Conservation (phyloP, 1,284 basidiomycete species). For the Cutaneotrichosporon mucoides region DNA sequence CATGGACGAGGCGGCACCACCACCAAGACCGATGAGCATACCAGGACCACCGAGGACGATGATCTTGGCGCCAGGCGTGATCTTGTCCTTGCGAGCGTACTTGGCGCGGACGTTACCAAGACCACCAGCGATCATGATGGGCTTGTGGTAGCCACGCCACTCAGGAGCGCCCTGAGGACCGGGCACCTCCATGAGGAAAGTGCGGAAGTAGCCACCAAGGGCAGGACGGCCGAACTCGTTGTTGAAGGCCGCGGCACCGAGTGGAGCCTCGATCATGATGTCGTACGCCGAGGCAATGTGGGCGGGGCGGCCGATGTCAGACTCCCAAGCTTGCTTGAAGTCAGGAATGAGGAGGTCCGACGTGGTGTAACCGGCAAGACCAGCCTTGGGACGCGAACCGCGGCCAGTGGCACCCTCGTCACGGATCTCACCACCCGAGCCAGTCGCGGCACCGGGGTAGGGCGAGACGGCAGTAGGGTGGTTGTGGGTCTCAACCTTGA, state of each 20-base stretch:
- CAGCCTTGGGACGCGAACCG: constrained; percentile 95
- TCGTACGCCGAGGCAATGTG: constrained; percentile 92
- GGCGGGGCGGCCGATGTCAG: constrained; percentile 72
- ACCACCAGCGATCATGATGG: constrained; percentile 99
- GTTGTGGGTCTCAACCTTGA: constrained; percentile 99
- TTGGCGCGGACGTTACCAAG: constrained; percentile 84
- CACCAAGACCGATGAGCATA: constrained; percentile 93
- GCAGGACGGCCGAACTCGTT: constrained; percentile 97
- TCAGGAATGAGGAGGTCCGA: constrained; percentile 90
- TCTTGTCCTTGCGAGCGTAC: constrained; percentile 71
- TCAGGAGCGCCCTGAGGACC: constrained; percentile 56
- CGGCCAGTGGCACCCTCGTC: constrained; percentile 95
- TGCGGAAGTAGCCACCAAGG: constrained; percentile 73
- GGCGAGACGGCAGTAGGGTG: constrained; percentile 98
- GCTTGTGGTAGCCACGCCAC: constrained; percentile 91
- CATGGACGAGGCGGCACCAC: constrained; percentile 92
- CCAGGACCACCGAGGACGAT: constrained; percentile 96
- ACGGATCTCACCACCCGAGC: constrained; percentile 95
- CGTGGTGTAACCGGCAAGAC: constrained; percentile 89
- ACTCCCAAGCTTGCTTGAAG: constrained; percentile 86
- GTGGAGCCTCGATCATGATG: constrained; percentile 95
- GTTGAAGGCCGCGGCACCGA: constrained; percentile 94
- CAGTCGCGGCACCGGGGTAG: constrained; percentile 94
- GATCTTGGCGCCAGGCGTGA: constrained; percentile 74
- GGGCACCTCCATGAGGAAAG: constrained; percentile 71